Conservation (phyloP, 139 green algal genomes). For the Micromonas commoda region DNA sequence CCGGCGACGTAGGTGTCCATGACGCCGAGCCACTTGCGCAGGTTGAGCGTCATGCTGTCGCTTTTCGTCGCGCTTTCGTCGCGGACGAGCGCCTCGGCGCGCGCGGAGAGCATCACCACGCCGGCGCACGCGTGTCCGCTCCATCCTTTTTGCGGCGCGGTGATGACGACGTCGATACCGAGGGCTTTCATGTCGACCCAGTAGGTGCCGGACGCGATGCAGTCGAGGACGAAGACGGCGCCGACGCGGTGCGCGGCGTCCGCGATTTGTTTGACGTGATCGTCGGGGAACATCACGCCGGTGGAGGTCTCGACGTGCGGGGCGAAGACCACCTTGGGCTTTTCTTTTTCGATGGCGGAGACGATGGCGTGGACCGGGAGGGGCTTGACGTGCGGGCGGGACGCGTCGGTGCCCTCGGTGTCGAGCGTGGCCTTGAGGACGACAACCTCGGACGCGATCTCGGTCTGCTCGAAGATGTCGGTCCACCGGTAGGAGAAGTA, state of each 20-base stretch:
- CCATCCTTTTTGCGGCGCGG: conserved; percentile 33
- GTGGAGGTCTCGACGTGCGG: conserved; percentile 35
- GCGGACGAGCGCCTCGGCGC: background rate
- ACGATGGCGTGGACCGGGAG: conserved; percentile 14
- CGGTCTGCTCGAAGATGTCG: conserved; percentile 32
- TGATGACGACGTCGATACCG: conserved; percentile 21
- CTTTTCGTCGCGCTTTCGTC: background rate
- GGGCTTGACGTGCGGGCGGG: conserved; percentile 4
- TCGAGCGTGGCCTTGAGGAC: background rate
- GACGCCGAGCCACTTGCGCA: conserved; percentile 29
- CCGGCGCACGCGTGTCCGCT: conserved; percentile 28
- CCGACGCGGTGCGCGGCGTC: background rate
- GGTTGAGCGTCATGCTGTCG: conserved; percentile 28
- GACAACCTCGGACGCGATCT: background rate
- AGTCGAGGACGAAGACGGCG: conserved; percentile 31
- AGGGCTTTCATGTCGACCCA: conserved; percentile 32
- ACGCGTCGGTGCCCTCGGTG: background rate
- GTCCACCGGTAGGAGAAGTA: conserved; percentile 34
- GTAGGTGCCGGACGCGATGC: conserved; percentile 25
- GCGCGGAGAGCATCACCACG: conserved; percentile 25
- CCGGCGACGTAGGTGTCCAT: conserved; percentile 27
- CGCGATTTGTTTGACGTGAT: conserved; percentile 24
- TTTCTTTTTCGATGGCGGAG: conserved; percentile 19
- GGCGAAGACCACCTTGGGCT: conserved; percentile 30
- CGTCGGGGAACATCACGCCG: conserved; percentile 26